phyloP scores from a whole-genome alignment of 2,329 filamentous ascomycete genomes.

The Fusarium poae region DNA sequence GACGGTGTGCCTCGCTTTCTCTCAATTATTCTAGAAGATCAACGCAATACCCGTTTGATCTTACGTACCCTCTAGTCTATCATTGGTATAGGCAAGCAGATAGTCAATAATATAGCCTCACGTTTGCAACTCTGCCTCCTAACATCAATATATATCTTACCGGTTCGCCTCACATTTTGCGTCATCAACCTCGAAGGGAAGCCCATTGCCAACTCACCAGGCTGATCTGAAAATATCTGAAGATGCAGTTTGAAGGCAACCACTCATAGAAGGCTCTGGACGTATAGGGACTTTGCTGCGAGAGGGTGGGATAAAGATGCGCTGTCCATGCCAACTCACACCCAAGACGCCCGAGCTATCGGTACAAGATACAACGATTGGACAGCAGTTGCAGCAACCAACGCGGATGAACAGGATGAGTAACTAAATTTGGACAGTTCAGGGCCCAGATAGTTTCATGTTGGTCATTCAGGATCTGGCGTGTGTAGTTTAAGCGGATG shows the following conservation, averaged over 20 bases:
- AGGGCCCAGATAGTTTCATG: constrained; percentile 7
- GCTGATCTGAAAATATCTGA: constrained; percentile 36
- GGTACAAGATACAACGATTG: constrained; percentile 33
- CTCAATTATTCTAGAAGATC: not conserved
- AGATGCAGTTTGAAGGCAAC: constrained; percentile 11
- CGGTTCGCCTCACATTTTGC: constrained; percentile 25
- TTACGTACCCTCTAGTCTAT: not conserved
- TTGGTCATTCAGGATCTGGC: constrained; percentile 12
- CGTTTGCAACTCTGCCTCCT: not conserved
- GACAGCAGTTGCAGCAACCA: constrained; percentile 12
- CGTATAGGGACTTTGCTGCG: constrained; percentile 20
- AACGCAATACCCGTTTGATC: not conserved
- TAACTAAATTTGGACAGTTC: constrained; percentile 32
- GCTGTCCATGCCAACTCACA: constrained; percentile 50
- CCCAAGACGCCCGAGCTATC: constrained; percentile 30
- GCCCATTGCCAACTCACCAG: constrained; percentile 45
- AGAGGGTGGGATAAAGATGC: constrained; percentile 46
- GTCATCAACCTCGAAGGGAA: constrained; percentile 8
- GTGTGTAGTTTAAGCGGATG: constrained; percentile 3
- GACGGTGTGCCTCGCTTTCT: not conserved
- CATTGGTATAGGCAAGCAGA: not conserved
- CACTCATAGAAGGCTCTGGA: constrained; percentile 29
- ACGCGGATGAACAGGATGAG: not conserved
- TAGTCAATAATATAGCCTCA: constrained; percentile 15
- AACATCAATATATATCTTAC: constrained; percentile 6